Base-by-base conservation (phyloP, 2,329 filamentous ascomycete species). In the Lecanicillium sp. region DNA sequence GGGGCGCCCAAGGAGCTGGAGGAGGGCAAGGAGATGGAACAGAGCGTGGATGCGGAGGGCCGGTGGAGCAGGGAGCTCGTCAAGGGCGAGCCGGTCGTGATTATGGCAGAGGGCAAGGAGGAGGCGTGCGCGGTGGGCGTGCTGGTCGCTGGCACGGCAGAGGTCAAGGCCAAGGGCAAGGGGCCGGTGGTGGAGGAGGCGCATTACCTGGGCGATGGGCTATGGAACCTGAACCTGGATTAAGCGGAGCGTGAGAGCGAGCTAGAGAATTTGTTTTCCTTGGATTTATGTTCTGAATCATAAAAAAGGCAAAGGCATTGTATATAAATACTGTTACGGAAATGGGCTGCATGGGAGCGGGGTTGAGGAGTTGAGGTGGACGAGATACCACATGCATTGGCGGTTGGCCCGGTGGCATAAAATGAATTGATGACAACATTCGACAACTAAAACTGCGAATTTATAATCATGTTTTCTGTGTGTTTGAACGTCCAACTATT, bases 101-200 rank as follows among this genome's bases (percentile, higher is more conserved):
- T 98, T 15, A 83, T 84, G 71, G 90, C 93, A 0, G 93, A 98
- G 75, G 93, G 93, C 7, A 98, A 98, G 73, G 80, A 86, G 58
- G 83, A 91, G 71, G 88, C 90, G 5, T 96, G 90, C 67, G 80
- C 95, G 48, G 85, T 98, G 0, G 93, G 93, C 0, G 73, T 86
- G 54, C 64, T 98, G 63, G 89, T 88, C 59, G 81, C 85, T 61
- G 86, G 90, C 3, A 96, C 93, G 0, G 83, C 84, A 67, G 90
- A 96, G 68, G 90, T 95, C 65, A 95, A 93, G 78, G 84, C 82
- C 56, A 91, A 91, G 71, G 90, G 89, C 56, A 97, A 97, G 72
- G 93, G 93, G 0, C 87, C 90, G 5, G 93, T 90, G 14, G 87
- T 97, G 56, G 91, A 97, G 72, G 86, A 90, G 52, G 88, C 88